phyloP scores from a whole-genome alignment of 2,329 filamentous ascomycete species.

The Colletotrichum gloeosporioides region DNA sequence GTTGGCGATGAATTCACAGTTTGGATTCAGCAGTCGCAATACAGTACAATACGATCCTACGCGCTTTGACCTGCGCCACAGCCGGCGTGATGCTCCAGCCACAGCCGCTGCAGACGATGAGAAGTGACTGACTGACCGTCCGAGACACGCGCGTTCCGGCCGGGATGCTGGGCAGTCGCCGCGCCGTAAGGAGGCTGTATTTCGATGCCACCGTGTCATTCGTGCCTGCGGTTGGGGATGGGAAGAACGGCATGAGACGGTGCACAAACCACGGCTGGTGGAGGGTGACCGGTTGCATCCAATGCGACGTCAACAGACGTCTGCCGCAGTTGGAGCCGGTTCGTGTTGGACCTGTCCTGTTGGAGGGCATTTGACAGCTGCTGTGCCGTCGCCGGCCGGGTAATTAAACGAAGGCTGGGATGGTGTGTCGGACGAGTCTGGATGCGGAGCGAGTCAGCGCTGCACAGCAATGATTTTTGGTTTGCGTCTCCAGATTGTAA shows the following conservation, averaged over 20 bases:
- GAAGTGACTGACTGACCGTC: not conserved
- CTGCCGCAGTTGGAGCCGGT: not conserved
- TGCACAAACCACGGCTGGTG: not conserved
- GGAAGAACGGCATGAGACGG: not conserved
- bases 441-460: not conserved
- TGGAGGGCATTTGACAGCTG: not conserved
- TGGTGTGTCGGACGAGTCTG: not conserved
- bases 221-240: not conserved
- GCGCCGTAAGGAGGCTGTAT: not conserved
- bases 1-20: not conserved
- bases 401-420: not conserved
- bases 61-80: not conserved
- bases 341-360: not conserved
- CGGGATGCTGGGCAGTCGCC: not conserved
- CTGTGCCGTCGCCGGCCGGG: not conserved
- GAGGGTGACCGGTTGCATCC: not conserved
- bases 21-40: not conserved
- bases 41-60: not conserved
- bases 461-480: not conserved
- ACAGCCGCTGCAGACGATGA: not conserved
- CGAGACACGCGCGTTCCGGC: not conserved
- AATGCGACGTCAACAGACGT: not conserved
- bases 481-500: not conserved
- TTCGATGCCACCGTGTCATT: not conserved
- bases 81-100: not conserved